These are phyloP conservation scores for Aquilaria yunnanensis DNA, from an alignment of 345 rosid species.

Conservation along the genomic window DNA sequence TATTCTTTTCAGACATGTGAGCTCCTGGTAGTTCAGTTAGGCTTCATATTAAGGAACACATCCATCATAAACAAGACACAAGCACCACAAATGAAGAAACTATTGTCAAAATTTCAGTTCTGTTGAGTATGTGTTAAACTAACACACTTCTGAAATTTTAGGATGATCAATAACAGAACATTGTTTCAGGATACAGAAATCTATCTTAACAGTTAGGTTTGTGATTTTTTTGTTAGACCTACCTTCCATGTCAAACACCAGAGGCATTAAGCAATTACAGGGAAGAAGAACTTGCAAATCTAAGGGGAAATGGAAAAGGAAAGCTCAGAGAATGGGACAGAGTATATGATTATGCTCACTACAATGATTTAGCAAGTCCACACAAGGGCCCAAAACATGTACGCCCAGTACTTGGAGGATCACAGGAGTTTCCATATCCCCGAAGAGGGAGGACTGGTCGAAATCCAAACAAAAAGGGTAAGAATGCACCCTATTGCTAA, in stretches of 20 bases:
- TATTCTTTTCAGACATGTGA: too few relatives aligned
- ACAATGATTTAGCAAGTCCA: conserved; percentile 81
- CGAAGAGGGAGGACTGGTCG: conserved; percentile 87
- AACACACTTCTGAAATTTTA: not conserved
- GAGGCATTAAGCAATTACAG: conserved; percentile 51
- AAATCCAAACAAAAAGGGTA: conserved; percentile 56
- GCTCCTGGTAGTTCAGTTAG: too few relatives aligned
- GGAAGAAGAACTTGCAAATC: conserved; percentile 58
- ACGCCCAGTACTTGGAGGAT: conserved; percentile 79
- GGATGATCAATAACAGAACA: not conserved
- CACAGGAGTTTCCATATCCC: conserved; percentile 64
- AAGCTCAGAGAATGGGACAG: conserved; percentile 88
- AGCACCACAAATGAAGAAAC: too few relatives aligned
- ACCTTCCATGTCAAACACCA: conserved; percentile 83
- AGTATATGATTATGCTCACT: conserved; percentile 80
- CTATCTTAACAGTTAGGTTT: conserved; percentile 5
- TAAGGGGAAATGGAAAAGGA: conserved; percentile 59
- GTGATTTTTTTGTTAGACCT: conserved; percentile 37
- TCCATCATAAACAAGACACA: too few relatives aligned
- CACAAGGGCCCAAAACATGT: conserved; percentile 48
- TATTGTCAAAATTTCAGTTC: not conserved
- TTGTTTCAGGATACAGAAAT: not conserved
- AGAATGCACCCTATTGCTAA: conserved; percentile 5
- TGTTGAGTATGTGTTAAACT: not conserved
- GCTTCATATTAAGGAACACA: too few relatives aligned